Base-by-base conservation (phyloP, 2,329 filamentous ascomycete species). In the Diaporthe amygdali region DNA sequence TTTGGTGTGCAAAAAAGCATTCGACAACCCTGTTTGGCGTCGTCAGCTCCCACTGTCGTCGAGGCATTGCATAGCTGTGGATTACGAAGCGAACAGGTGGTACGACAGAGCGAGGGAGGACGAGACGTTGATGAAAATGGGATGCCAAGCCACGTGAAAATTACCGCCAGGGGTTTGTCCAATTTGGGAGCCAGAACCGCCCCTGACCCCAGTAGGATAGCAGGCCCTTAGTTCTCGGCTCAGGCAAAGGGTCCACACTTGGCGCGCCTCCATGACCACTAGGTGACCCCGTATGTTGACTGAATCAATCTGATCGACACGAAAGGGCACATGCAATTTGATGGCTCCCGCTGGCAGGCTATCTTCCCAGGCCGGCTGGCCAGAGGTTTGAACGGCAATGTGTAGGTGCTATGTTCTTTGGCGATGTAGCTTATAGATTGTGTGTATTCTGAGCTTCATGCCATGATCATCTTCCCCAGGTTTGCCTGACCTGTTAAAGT, bases 71-170 rank as follows among this genome's bases (percentile, higher is more conserved):
- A 37, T n/a, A 30, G 30, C 59, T 14, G 44, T 17, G 44, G 37
- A 49, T 64, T 34, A 64, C 59, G 44, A 64, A 44, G 59, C 59
- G 25, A 14, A 7, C n/a, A 22, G 30, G 59, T 49, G 30, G 41
- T 47, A 30, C 17, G 12, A 34, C 41, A 25, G 54, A 37, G 30
- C 27, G 30, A 37, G 52, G 37, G 59, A 46, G 59, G 59, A 64
- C 59, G 27, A 47, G 41, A 49, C 59, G 44, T 49, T 14, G 9
- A 3, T 27, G 30, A 64, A 44, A 47, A 64, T 47, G 59, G 59
- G 59, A 64, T 64, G 59, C 59, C 59, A 64, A 64, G 59, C 30
- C 44, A 64, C 59, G 44, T 64, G 44, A 64, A 64, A 64, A 64
- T 64, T 64, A 46, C 59, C 59, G 59, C 59, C 59, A 64, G 59